A percentile compares a stretch with the other conserved stretches of the same genome.
These are phyloP conservation scores for Suillus americanus DNA, from an alignment of 768 basidiomycete genomes.

Conservation along the genomic window DNA sequence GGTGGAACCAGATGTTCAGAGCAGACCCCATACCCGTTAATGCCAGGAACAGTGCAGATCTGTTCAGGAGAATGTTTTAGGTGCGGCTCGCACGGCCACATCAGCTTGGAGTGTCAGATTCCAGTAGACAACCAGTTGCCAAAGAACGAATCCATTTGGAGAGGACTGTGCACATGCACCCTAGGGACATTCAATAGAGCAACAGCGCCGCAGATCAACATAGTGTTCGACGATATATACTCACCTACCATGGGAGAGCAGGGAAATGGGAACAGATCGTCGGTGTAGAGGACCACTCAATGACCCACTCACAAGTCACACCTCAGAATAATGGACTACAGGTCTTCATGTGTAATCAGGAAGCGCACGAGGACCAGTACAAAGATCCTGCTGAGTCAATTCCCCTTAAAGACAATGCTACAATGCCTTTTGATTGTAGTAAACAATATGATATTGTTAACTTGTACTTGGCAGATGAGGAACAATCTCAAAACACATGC, in stretches of 20 bases:
- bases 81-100: not conserved
- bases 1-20: not conserved
- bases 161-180: too few species aligned
- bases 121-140: not conserved
- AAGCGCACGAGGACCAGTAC: not conserved
- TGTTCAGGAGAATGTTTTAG: not conserved
- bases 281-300: too few species aligned
- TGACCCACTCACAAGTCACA: not conserved
- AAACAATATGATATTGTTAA: not conserved
- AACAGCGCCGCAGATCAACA: too few species aligned
- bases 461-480: not conserved
- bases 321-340: not conserved
- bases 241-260: not conserved
- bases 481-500: not conserved
- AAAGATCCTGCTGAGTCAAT: not conserved
- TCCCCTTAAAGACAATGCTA: fast-evolving
- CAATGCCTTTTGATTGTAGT: too few species aligned
- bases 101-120: not conserved
- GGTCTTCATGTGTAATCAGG: not conserved
- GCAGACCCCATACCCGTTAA: not conserved
- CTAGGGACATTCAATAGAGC: too few species aligned
- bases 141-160: too few species aligned
- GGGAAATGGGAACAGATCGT: not conserved
- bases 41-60: not conserved
- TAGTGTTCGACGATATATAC: too few species aligned